Conservation (phyloP, 176 grass and related monocot genomes). For the Cymbopogon citratus region DNA sequence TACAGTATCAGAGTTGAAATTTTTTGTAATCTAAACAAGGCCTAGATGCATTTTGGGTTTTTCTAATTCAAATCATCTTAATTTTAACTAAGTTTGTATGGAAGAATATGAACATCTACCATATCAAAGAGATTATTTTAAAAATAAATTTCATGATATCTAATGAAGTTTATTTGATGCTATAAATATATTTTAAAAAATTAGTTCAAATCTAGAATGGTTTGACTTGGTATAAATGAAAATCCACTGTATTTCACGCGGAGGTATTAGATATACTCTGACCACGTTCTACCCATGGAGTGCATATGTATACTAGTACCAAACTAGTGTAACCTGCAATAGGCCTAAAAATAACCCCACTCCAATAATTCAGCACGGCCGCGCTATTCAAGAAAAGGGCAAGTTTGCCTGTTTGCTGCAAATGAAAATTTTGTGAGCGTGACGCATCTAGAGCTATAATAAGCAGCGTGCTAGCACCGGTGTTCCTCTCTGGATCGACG, state of each 20-base stretch:
- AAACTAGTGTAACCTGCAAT: background rate
- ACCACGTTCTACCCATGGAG: background rate
- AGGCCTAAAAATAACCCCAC: background rate
- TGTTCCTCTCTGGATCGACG: no score
- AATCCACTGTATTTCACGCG: background rate
- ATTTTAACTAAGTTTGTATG: no score
- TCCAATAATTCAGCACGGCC: background rate
- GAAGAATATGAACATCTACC: background rate
- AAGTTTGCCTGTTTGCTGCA: background rate
- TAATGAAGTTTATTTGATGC: background rate
- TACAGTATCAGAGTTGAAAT: no score
- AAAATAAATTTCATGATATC: background rate
- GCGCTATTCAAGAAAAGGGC: background rate
- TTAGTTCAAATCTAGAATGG: background rate
- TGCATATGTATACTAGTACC: background rate
- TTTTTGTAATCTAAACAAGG: no score
- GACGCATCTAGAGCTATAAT: background rate
- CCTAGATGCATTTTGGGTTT: no score
- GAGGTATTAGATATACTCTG: background rate
- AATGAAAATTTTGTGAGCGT: background rate
- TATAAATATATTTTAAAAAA: background rate
- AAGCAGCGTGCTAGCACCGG: background rate
- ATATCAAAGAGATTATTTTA: background rate
- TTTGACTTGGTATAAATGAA: background rate
- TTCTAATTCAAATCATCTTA: no score